phyloP scores from a whole-genome alignment of 2,329 filamentous ascomycete species.

The Xylariales sp. region DNA sequence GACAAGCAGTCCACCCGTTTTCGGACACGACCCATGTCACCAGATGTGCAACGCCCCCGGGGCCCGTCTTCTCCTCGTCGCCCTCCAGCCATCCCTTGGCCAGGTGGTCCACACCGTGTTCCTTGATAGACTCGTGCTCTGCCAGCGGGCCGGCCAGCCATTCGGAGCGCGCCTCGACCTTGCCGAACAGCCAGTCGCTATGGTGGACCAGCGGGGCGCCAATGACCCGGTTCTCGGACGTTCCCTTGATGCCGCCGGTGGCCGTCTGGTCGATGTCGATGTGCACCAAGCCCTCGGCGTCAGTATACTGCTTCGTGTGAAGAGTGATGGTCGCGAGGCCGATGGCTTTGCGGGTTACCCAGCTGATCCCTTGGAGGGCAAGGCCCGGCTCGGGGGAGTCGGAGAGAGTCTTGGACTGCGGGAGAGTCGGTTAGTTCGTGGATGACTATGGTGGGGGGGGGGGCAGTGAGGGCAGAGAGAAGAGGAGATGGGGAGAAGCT shows the following conservation, averaged over 20 bases:
- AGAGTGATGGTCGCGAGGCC: conserved; percentile 65
- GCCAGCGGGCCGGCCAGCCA: conserved; percentile 46
- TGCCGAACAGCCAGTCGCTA: conserved; percentile 75
- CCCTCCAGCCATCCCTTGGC: conserved; percentile 36
- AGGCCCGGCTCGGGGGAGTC: conserved; percentile 66
- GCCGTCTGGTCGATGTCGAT: conserved; percentile 69
- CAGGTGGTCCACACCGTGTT: conserved; percentile 53
- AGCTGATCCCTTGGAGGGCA: conserved; percentile 66
- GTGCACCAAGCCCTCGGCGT: conserved; percentile 44
- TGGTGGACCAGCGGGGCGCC: conserved; percentile 56
- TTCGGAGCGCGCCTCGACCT: conserved; percentile 55
- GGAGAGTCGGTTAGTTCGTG: too few species aligned
- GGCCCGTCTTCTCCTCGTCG: conserved; percentile 42
- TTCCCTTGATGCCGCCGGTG: conserved; percentile 68
- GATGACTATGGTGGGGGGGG: too few species aligned
- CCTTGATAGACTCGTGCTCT: conserved; percentile 52
- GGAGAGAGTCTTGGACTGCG: conserved; percentile 70
- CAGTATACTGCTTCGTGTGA: conserved; percentile 50
- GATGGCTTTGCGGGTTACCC: conserved; percentile 69
- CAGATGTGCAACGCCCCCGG: conserved; percentile 58
- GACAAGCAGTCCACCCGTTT: conserved; percentile 48
- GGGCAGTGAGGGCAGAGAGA: too few species aligned
- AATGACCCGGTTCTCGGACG: conserved; percentile 48
- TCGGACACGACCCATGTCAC: conserved; percentile 53
- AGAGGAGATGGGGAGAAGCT: too few species aligned